Evolutionary conservation across 2,329 filamentous ascomycete species (phyloP), one percentile per base, ranked within the genome.

Genomic region (Sporothrix phasma): DNA sequence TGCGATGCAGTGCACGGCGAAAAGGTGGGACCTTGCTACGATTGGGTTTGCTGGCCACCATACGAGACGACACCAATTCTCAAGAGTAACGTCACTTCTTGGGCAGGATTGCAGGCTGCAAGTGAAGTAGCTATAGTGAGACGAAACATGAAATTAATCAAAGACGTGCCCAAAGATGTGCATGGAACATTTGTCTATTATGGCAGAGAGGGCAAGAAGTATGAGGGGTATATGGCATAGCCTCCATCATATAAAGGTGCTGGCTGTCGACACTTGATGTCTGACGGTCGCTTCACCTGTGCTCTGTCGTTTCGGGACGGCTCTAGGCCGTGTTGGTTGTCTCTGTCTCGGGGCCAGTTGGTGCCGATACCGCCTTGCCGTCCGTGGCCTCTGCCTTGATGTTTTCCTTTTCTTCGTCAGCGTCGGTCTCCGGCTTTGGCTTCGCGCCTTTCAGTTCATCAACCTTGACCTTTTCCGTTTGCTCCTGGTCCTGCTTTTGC

Each of bases 331-430:
- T 39, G 51, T 19, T 29, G 51, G 31, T 24, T n/a, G 51, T 17
- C 22, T 43, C 22, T 22, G 39, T 15, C 37, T 58, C 54, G 34
- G 54, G 1, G 22, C 45, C 39, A 24, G 41, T 24, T 29, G 56
- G 15, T 59, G 17, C 39, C 15, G 56, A 22, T 26, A 17, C 17
- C 39, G 17, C 19, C 37, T 56, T 39, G 37, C 45, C 58, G 7
- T 17, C 63, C 26, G 15, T 43, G 11, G 49, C n/a, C 39, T 59
- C 41, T 13, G 39, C 29, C 22, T 46, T 19, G 31, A 46, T 26
- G 17, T 49, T 58, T 22, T 66, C 64, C 47, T 69, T 64, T 39
- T 63, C 68, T 56, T 73, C 69, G 53, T 75, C 73, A 4, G 74
- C 53, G 24, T 41, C 34, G 13, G 29, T 62, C 22, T 29, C 64